phyloP scores from a whole-genome alignment of 495 filamentous ascomycete species.

The Aspergillus campestris region DNA sequence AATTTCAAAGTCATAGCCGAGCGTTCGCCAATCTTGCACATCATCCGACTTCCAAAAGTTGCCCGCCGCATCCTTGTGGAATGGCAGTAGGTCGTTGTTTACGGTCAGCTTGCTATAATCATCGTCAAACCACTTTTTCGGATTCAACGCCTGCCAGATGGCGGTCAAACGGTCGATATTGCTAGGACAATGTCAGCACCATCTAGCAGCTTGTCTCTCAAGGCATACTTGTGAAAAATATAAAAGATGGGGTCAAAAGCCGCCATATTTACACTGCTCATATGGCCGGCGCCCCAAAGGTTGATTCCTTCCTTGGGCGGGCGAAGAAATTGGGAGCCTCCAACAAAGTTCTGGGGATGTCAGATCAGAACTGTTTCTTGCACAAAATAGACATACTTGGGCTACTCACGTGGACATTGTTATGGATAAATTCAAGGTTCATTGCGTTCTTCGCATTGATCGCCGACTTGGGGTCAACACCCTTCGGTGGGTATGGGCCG shows the following conservation, averaged over 20 bases:
- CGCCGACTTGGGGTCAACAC: no score
- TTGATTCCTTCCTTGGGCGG: neutral
- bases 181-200: neutral
- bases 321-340: constrained; percentile 1
- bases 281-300: constrained; percentile 4
- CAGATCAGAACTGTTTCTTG: no score
- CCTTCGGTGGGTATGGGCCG: no score
- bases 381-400: no score
- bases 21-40: neutral
- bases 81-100: neutral
- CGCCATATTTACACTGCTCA: neutral
- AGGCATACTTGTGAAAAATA: neutral
- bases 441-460: neutral
- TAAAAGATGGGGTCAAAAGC: constrained; percentile 5
- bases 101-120: neutral
- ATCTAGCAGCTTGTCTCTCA: neutral
- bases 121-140: constrained; percentile 1
- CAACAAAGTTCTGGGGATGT: neutral
- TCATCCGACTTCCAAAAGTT: constrained; percentile 1
- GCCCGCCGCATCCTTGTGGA: neutral
- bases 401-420: constrained; percentile 3
- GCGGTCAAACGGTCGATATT: constrained; percentile 5
- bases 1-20: constrained; percentile 1
- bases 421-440: constrained; percentile 1
- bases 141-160: constrained; percentile 2